phyloP scores from a whole-genome alignment of 2,329 filamentous ascomycete species.

The Neofusicoccum ribis region DNA sequence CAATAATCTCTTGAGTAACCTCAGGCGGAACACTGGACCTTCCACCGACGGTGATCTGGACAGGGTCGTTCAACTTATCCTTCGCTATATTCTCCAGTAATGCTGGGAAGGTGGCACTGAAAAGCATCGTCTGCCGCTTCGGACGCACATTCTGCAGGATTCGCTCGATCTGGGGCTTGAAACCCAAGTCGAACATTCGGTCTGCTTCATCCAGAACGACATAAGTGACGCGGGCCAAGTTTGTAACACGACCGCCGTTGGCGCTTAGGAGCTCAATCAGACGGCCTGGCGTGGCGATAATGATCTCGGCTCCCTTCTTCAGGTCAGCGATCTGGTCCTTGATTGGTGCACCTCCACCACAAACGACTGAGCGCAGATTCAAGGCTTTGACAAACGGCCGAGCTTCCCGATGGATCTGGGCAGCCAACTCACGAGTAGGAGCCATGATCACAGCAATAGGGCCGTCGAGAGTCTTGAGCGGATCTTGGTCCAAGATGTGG shows the following conservation, averaged over 20 bases:
- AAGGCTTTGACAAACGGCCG: slow-evolving; percentile 91
- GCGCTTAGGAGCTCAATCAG: slow-evolving; percentile 94
- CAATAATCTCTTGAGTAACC: slow-evolving; percentile 90
- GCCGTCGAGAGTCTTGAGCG: slow-evolving; percentile 79
- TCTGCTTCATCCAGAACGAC: slow-evolving; percentile 96
- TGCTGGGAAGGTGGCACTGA: slow-evolving; percentile 93
- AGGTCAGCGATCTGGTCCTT: slow-evolving; percentile 97
- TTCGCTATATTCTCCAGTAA: slow-evolving; percentile 90
- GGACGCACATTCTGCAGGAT: slow-evolving; percentile 90
- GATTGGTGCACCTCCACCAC: slow-evolving; percentile 92
- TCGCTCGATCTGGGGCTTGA: slow-evolving; percentile 97
- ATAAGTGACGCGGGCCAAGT: slow-evolving; percentile 84
- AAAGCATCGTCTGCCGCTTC: slow-evolving; percentile 89
- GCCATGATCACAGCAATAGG: slow-evolving; percentile 88
- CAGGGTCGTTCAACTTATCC: slow-evolving; percentile 79
- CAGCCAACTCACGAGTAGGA: slow-evolving; percentile 88
- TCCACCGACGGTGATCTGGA: slow-evolving; percentile 91
- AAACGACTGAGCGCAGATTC: slow-evolving; percentile 82
- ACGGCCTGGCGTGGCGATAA: slow-evolving; percentile 88
- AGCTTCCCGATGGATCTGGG: slow-evolving; percentile 91
- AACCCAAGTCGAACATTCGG: slow-evolving; percentile 99
- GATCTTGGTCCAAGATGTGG: slow-evolving; percentile 91
- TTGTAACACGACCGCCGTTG: slow-evolving; percentile 92
- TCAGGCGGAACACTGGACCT: slow-evolving; percentile 67
- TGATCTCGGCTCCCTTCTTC: slow-evolving; percentile 91